phyloP scores from a whole-genome alignment of 1,139 yeast genomes.

The Saccharomycopsis hybrid region DNA sequence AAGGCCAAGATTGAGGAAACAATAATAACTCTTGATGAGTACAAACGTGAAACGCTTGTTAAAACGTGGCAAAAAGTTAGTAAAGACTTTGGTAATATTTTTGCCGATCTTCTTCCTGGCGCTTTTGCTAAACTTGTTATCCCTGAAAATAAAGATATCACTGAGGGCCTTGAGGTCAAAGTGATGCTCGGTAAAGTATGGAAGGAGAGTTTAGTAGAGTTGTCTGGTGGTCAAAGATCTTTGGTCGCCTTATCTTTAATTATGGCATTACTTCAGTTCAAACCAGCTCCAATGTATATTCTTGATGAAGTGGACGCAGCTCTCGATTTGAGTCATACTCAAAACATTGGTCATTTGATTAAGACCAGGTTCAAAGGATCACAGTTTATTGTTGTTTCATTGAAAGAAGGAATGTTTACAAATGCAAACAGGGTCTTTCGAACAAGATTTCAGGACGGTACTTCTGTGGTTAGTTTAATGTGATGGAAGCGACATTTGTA shows the following conservation, averaged over 20 bases:
- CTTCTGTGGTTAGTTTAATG: conserved; percentile 75
- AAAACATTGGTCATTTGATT: conserved; percentile 92
- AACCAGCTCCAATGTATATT: conserved; percentile 98
- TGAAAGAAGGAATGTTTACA: conserved; percentile 97
- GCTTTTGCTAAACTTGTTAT: conserved; percentile 89
- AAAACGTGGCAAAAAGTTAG: conserved; percentile 84
- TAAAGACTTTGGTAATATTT: conserved; percentile 85
- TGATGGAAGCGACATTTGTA: conserved; percentile 13
- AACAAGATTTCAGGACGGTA: conserved; percentile 94
- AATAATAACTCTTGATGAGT: conserved; percentile 75
- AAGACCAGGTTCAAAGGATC: conserved; percentile 93
- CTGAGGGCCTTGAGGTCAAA: conserved; percentile 86
- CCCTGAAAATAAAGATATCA: conserved; percentile 70
- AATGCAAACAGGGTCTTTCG: conserved; percentile 93
- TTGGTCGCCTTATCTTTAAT: conserved; percentile 86
- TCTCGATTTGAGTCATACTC: conserved; percentile 92
- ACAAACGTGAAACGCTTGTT: conserved; percentile 76
- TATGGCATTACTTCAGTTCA: conserved; percentile 84
- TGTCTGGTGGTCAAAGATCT: conserved; percentile 97
- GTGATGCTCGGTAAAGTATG: conserved; percentile 89
- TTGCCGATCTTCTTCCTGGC: conserved; percentile 82
- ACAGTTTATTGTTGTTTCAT: conserved; percentile 91
- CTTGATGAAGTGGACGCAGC: conserved; percentile 99
- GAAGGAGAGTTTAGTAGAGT: conserved; percentile 93
- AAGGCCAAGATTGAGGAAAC: conserved; percentile 87